Evolutionary conservation across 2,329 filamentous ascomycete species (phyloP).

Genomic region (Sclerotinia trifoliorum): DNA sequence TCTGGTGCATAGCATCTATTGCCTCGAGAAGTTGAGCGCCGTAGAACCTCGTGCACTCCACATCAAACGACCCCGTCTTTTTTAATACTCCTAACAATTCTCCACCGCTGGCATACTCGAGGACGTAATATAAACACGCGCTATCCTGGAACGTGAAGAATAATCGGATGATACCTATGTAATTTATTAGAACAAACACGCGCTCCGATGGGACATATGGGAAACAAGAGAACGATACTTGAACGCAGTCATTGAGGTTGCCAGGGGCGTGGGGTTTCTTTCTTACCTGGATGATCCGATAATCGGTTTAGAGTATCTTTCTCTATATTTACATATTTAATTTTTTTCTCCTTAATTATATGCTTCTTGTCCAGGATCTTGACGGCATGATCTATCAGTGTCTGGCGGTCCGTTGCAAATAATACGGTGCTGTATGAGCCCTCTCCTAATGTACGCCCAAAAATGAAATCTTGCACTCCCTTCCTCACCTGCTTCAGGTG

Average conservation of each 20-base stretch:
- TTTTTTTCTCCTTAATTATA: slow-evolving; percentile 99
- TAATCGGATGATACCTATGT: slow-evolving; percentile 73
- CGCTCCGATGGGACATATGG: background rate
- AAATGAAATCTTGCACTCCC: slow-evolving; percentile 94
- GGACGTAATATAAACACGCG: slow-evolving; percentile 90
- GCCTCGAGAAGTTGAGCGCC: slow-evolving; percentile 93
- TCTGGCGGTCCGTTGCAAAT: slow-evolving; percentile 89
- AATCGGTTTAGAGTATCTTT: slow-evolving; percentile 96
- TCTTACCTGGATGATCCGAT: slow-evolving; percentile 79
- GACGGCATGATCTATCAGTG: slow-evolving; percentile 93
- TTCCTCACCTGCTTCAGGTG: slow-evolving; percentile 88
- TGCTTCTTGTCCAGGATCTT: slow-evolving; percentile 98
- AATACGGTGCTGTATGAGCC: slow-evolving; percentile 97
- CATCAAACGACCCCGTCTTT: slow-evolving; percentile 89
- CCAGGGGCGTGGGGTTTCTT: background rate
- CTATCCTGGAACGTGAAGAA: slow-evolving; percentile 99
- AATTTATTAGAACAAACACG: background rate
- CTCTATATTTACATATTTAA: slow-evolving; percentile 99
- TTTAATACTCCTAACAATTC: slow-evolving; percentile 92
- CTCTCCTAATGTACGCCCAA: slow-evolving; percentile 86
- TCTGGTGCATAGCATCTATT: slow-evolving; percentile 96
- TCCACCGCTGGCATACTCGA: slow-evolving; percentile 88
- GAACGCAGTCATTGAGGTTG: background rate
- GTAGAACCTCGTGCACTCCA: slow-evolving; percentile 93
- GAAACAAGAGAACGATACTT: background rate